Evolutionary conservation across 1,284 basidiomycete genomes (phyloP), one percentile per base, ranked within the genome.

Genomic region (Naganishia albida): DNA sequence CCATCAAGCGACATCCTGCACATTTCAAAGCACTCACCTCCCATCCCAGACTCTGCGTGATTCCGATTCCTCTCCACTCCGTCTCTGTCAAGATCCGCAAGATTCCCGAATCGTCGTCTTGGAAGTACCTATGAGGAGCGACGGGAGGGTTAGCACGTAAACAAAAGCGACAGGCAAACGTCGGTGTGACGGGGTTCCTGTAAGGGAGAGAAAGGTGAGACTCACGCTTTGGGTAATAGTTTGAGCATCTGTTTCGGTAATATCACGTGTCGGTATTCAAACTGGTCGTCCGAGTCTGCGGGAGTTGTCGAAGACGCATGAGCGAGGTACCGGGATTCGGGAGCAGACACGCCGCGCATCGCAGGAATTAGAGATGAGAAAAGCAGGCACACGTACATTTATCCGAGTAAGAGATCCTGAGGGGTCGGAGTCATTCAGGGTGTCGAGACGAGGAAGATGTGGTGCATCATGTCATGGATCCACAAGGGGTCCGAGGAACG

Each of bases 51-150:
- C 91, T 93, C 79, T 97, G 94, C 38, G 90, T 92, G 73, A 96
- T 96, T 13, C 94, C 94, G 67, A 98, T 93, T 0, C 90, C 90
- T 75, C 94, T 84, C 94, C 94, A 98, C 80, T 98, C 94, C 48
- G 85, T 79, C 76, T 97, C 94, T 3, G 84, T 81, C 62, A 97
- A 81, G 62, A 97, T 85, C 8, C 93, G 86, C 65, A 97, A 83
- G 6, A 89, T 86, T 7, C 90, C 90, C 34, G 85, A 83, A 69
- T 90, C 85, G 71, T 93, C 88, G 1, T 79, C 78, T 43, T 84
- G 81, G 72, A 86, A 89, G 70, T 80, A 83, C 51, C 81, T 77
- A 74, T n/a, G n/a, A 72, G 60, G 52, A 15, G 26, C n/a, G 15
- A 43, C 20, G 49, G 20, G 28, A 42, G 12, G 39, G 26, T 40